phyloP scores from a whole-genome alignment of 345 rosid genomes.

The Hibiscus syriacus region DNA sequence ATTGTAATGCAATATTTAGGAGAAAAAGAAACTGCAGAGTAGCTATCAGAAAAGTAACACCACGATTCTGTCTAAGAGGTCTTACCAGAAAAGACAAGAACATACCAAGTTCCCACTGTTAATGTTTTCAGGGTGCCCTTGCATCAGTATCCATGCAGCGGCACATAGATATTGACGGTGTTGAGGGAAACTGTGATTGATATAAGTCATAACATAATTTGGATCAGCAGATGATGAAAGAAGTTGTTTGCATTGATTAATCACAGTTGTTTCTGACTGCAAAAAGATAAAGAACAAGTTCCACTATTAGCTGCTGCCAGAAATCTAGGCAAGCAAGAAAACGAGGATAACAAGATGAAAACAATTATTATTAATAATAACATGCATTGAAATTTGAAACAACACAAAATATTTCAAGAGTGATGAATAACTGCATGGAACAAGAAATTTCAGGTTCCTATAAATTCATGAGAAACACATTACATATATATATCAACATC shows the following conservation, averaged over 20 bases:
- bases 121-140: constrained; percentile 82
- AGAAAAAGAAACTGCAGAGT: constrained; percentile 1
- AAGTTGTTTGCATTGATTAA: constrained; percentile 87
- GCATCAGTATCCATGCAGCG: constrained; percentile 96
- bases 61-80: constrained; percentile 1
- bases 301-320: constrained; percentile 10
- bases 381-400: not conserved
- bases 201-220: constrained; percentile 64
- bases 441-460: not conserved
- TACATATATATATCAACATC: not conserved
- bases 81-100: constrained; percentile 5
- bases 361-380: not conserved
- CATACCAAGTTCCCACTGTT: constrained; percentile 80
- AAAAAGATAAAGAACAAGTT: constrained; percentile 10
- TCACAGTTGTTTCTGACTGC: constrained; percentile 83
- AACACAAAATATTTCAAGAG: not conserved
- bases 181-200: constrained; percentile 66
- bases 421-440: not conserved
- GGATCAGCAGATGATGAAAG: constrained; percentile 85
- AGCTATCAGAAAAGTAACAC: not conserved
- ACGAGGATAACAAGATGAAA: not conserved
- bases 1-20: constrained; percentile 5
- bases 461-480: not conserved
- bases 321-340: not conserved
- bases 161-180: constrained; percentile 91